Percentiles rank a stretch among this genome's conserved stretches.
Conservation (phyloP, 345 rosid genomes). For the Camelina sativa region DNA sequence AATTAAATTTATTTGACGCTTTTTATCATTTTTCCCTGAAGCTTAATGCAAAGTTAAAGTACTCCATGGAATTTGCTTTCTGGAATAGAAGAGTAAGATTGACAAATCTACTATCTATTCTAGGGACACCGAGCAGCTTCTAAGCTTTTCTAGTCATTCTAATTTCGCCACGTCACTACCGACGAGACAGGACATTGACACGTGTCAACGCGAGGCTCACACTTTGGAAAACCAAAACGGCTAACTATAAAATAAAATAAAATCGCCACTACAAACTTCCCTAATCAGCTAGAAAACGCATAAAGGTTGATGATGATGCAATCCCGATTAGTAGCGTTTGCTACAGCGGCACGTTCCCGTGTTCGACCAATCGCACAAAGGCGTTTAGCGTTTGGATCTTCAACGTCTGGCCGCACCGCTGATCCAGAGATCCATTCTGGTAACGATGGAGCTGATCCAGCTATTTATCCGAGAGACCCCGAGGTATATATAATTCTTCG, state of each 20-base stretch:
- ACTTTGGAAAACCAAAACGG: background rate
- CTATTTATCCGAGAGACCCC: slow-evolving; percentile 51
- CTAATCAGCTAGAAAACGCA: background rate
- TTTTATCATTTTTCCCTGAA: too few species aligned
- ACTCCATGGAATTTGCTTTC: too few species aligned
- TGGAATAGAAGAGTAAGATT: too few species aligned
- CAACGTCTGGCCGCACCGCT: slow-evolving; percentile 51
- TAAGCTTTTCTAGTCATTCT: slow-evolving; percentile 17
- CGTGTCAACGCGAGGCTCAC: slow-evolving; percentile 24
- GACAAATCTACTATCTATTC: too few species aligned
- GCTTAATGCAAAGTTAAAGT: too few species aligned
- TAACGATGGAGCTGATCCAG: slow-evolving; percentile 52
- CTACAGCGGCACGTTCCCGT: slow-evolving; percentile 34
- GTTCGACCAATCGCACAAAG: slow-evolving; percentile 22
- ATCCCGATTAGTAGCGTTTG: slow-evolving; percentile 49
- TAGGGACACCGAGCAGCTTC: slow-evolving; percentile 39
- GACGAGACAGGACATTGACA: background rate
- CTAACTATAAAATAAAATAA: background rate
- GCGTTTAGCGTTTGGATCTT: slow-evolving; percentile 40
- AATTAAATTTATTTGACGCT: too few species aligned
- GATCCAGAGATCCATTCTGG: slow-evolving; percentile 50
- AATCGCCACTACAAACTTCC: background rate
- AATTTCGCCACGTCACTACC: slow-evolving; percentile 25
- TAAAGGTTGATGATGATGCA: slow-evolving; percentile 39
- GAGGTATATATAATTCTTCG: slow-evolving; percentile 40